These are phyloP conservation scores for Euphrasia confusa DNA, from an alignment of 257 asterid genomes.

Conservation along the genomic window DNA sequence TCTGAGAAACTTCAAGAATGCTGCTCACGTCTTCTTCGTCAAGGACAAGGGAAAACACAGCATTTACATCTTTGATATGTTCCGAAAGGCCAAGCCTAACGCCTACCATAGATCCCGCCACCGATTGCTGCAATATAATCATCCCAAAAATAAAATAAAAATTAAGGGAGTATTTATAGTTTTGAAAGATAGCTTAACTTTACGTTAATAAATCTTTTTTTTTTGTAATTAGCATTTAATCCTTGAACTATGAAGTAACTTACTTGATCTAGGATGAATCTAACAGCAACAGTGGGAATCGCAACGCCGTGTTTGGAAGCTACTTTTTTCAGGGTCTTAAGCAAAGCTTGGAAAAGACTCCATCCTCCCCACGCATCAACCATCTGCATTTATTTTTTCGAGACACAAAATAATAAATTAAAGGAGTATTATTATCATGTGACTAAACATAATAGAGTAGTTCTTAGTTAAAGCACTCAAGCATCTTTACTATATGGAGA, in stretches of 20 bases:
- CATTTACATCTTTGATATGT: constrained; percentile 62
- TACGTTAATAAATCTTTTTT: not conserved
- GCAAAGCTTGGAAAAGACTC: constrained; percentile 80
- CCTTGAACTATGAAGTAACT: not conserved
- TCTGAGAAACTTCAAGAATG: constrained; percentile 57
- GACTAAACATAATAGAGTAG: not conserved
- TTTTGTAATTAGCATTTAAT: not conserved
- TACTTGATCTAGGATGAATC: constrained; percentile 84
- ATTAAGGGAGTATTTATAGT: not conserved
- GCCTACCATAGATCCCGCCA: constrained; percentile 97
- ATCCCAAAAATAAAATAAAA: not conserved
- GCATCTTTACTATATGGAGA: constrained; percentile 13
- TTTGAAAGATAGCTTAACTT: not conserved
- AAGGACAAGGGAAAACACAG: constrained; percentile 66
- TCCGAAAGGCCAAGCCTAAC: constrained; percentile 87
- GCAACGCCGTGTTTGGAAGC: constrained; percentile 77
- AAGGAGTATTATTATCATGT: not conserved
- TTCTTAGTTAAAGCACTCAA: not conserved
- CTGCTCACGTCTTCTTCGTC: constrained; percentile 66
- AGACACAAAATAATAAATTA: not conserved
- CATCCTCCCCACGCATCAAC: constrained; percentile 99
- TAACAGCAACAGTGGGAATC: constrained; percentile 82
- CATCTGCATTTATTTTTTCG: constrained; percentile 48
- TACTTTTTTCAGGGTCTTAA: constrained; percentile 57
- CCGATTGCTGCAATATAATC: constrained; percentile 59